Evolutionary conservation across 805 yeast species (phyloP), one percentile per base, ranked within the genome.

Genomic region (Helenozyma baotianmanensis): DNA sequence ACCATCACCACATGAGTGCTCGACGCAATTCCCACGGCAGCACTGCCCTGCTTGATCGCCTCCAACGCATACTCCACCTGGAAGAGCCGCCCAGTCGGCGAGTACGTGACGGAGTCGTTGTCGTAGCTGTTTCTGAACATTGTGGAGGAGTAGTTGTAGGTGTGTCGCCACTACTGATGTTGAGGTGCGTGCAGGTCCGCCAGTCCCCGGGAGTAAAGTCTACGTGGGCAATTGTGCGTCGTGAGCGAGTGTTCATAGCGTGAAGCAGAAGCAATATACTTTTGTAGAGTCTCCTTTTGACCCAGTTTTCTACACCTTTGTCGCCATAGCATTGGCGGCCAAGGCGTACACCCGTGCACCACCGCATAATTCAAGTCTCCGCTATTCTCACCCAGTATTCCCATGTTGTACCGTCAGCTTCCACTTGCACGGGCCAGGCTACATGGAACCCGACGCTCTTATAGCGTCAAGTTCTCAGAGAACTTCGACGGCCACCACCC

Each of bases 41-140:
- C 97, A 44, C 94, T 81, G 23, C 98, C 98, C 67, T 90, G 97
- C 58, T 92, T 92, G 60, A 92, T 92, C 9, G 98, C 97, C 51
- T 87, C 96, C 32, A 86, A 67, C 3, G 96, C 96, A 21, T 47
- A 47, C 56, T 87, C 96, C 14, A 64, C 84, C 62, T 86, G 96
- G 64, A 87, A 88, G 39, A 87, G 76, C 48, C 96, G 76, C 4
- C 96, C 96, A 4, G 95, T 87, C 36, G 96, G 96, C 21, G 97
- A 90, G 66, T 86, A 92, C 10, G 99, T 92, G 38, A 92, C 96
- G 29, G 97, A 82, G 62, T 92, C 99, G 72, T 95, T 94, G 62
- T 92, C 98, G 74, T 92, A 92, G 53, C 94, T 92, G 67, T 92
- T 92, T 74, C 98, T 87, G 60, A 92, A 92, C 98, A 55, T 54